A percentile compares a stretch with the other conserved stretches of the same genome.
These are phyloP conservation scores for Tolypocladium endophyticum DNA, from an alignment of 2,329 filamentous ascomycete species.

Conservation along the genomic window DNA sequence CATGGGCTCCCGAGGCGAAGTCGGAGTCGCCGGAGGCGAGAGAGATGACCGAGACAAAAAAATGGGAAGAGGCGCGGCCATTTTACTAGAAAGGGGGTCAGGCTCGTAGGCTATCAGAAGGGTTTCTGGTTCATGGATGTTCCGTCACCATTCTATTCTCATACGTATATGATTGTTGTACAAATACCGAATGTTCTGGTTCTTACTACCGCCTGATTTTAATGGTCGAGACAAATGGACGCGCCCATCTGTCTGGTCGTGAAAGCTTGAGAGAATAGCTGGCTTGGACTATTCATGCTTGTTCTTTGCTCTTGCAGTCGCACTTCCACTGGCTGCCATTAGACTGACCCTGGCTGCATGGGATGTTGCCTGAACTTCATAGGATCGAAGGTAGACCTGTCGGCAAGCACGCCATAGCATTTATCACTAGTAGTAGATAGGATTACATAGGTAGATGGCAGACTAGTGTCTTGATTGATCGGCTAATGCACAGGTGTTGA, in stretches of 20 bases:
- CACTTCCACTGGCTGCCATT: neutral
- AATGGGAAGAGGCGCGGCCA: slow-evolving; percentile 31
- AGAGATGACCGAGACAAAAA: slow-evolving; percentile 18
- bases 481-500: slow-evolving; percentile 52
- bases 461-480: slow-evolving; percentile 28
- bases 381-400: neutral
- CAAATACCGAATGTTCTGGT: neutral
- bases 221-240: too few species aligned
- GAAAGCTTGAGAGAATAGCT: neutral
- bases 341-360: neutral
- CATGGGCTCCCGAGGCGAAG: slow-evolving; percentile 29
- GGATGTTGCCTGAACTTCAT: too few species aligned
- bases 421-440: neutral
- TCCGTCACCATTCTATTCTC: neutral
- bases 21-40: slow-evolving; percentile 17
- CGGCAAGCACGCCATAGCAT: neutral
- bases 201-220: neutral
- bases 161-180: neutral
- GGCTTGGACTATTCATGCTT: neutral
- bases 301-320: neutral
- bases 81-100: slow-evolving; percentile 22
- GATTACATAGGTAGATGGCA: neutral
- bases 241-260: neutral
- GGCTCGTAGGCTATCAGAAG: neutral
- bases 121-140: neutral